These are phyloP conservation scores for Kickxella alabastrina DNA, from an alignment of 192 early-diverging fungal genomes.

Conservation along the genomic window DNA sequence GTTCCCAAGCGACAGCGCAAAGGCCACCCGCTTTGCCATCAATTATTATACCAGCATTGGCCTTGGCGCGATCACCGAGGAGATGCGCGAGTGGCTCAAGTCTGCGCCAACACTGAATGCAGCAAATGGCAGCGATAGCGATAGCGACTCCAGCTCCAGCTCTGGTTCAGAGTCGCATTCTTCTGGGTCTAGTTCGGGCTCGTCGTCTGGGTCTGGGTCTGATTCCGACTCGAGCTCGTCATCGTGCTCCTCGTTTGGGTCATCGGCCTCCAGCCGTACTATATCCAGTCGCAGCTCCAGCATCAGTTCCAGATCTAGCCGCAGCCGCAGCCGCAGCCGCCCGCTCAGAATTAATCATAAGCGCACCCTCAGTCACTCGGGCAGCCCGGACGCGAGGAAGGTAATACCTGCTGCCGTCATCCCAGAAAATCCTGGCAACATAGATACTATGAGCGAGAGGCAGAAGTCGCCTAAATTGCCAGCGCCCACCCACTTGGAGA, in stretches of 20 bases:
- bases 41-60: conserved; percentile 97
- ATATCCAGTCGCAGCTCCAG: background rate
- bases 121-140: conserved; percentile 8
- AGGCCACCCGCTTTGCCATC: conserved; percentile 91
- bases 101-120: conserved; percentile 40
- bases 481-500: no score
- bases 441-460: no score
- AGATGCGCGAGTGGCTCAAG: conserved; percentile 83
- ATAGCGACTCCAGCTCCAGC: conserved; percentile 26
- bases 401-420: no score
- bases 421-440: no score
- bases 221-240: conserved; percentile 10
- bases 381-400: no score
- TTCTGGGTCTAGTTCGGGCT: conserved; percentile 23
- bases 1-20: conserved; percentile 87
- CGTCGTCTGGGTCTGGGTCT: conserved; percentile 8
- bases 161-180: conserved; percentile 23
- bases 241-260: conserved; percentile 9
- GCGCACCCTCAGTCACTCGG: background rate
- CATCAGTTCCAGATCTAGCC: background rate
- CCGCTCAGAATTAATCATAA: background rate
- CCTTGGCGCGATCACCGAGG: conserved; percentile 87
- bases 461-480: no score
- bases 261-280: conserved; percentile 4
- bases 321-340: conserved; percentile 1